Percentiles rank a stretch among this genome's conserved stretches.
These are phyloP conservation scores for Stachybotrys elegans DNA, from an alignment of 2,329 filamentous ascomycete genomes.

Conservation along the genomic window DNA sequence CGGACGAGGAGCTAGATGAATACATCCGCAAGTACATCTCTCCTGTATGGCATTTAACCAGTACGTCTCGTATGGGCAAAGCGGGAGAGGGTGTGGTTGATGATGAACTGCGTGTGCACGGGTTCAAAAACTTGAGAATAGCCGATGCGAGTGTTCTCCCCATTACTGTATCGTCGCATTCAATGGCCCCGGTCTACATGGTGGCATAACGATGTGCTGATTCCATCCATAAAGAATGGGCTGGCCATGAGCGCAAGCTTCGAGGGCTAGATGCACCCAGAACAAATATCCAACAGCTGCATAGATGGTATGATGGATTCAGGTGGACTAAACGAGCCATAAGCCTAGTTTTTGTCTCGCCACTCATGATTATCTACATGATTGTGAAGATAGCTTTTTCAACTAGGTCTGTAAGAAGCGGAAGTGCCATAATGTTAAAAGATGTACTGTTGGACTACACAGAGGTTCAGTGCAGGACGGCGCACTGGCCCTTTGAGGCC, in stretches of 20 bases:
- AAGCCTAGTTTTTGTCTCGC: no score
- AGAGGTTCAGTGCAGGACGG: no score
- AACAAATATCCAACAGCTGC: no score
- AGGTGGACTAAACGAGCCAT: no score
- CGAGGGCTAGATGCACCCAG: no score
- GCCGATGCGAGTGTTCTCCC: neutral
- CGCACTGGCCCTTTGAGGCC: no score
- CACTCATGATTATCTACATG: no score
- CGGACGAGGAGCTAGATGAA: neutral
- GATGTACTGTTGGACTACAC: no score
- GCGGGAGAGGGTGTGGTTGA: neutral
- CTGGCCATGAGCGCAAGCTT: neutral
- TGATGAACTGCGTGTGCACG: neutral
- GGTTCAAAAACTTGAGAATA: neutral
- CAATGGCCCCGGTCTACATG: neutral
- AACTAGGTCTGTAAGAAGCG: no score
- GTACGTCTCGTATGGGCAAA: neutral
- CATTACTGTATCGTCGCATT: neutral
- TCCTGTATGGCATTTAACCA: neutral
- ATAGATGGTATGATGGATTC: no score
- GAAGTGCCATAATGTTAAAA: no score
- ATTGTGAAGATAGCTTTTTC: no score
- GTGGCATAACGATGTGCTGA: neutral
- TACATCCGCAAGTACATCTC: neutral
- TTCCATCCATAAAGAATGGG: neutral